Evolutionary conservation across 495 filamentous ascomycete genomes (phyloP), one percentile per base, ranked within the genome.

Genomic region (Jackrogersella minutella): DNA sequence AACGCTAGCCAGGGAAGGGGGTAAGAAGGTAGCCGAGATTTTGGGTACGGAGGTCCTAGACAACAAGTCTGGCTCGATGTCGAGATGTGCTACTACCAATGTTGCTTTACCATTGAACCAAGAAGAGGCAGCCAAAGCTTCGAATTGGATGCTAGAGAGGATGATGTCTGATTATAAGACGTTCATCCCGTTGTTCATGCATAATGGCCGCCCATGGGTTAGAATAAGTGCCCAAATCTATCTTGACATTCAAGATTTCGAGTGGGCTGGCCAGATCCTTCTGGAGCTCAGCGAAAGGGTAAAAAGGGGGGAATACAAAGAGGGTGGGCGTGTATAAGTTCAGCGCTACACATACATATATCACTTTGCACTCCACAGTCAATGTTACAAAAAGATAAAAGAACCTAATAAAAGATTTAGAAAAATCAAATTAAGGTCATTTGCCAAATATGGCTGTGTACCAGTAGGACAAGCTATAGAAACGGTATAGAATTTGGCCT

Each of bases 161-260:
- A 62, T 92, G 49, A 74, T 84, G 22, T 73, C 81, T 1, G 85
- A 92, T 34, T 87, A 87, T 68, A 79, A 88, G 34, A 93, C 92
- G 0, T 93, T 90, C 74, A 78, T 94, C 24, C 81, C 88, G 0
- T 68, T 91, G 6, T 86, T 84, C 50, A 76, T 77, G 7, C 88
- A 92, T 72, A 79, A 75, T 2, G 83, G 82, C 1, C 76, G 76
- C 24, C 80, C 85, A 70, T 97, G 90, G 91, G 82, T 81, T 3
- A 78, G 94, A 26, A 66, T 97, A 34, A 92, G 88, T 73, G 92
- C 82, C 10, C 92, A 97, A 82, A 80, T 92, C 0, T 98, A 91
- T 76, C 72, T 97, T 34, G 91, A 92, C 33, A 70, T 86, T 53
- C 81, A 80, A 1, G 93, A 97, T 78, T 96, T 96, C 69, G 86